Evolutionary conservation across 2,329 filamentous ascomycete genomes (phyloP).

Genomic region (Chalaropsis ovoidea): DNA sequence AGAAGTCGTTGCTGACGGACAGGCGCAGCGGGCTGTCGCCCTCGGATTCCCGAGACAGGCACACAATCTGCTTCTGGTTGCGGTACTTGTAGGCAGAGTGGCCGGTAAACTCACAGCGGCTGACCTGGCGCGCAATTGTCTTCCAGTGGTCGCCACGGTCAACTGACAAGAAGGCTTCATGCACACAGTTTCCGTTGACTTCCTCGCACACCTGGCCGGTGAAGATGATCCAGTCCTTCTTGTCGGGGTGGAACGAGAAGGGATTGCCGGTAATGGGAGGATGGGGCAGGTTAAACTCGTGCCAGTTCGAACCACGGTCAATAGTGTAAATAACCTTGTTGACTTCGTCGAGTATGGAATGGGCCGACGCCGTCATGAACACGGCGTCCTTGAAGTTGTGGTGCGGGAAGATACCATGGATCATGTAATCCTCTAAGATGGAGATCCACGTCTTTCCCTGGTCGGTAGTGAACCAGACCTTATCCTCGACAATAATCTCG

Average conservation of each 20-base stretch:
- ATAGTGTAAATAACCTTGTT: slow-evolving; percentile 62
- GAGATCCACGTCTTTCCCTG: slow-evolving; percentile 79
- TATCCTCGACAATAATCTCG: slow-evolving; percentile 37
- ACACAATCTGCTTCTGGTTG: slow-evolving; percentile 47
- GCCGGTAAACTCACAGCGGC: slow-evolving; percentile 78
- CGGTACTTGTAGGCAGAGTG: slow-evolving; percentile 48
- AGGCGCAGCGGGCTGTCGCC: slow-evolving; percentile 54
- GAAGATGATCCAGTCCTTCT: slow-evolving; percentile 89
- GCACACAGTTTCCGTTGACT: slow-evolving; percentile 51
- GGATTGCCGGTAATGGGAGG: slow-evolving; percentile 38
- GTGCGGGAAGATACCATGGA: slow-evolving; percentile 66
- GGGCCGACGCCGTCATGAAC: slow-evolving; percentile 63
- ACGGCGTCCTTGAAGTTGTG: slow-evolving; percentile 72
- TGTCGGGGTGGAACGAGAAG: slow-evolving; percentile 71
- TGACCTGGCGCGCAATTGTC: slow-evolving; percentile 60
- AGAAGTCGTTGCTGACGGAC: slow-evolving; percentile 69
- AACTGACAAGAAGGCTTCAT: slow-evolving; percentile 62
- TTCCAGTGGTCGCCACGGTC: slow-evolving; percentile 77
- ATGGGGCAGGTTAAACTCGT: slow-evolving; percentile 60
- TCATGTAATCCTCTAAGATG: slow-evolving; percentile 57
- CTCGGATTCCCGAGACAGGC: slow-evolving; percentile 44
- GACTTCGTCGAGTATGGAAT: slow-evolving; percentile 35
- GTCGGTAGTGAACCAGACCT: slow-evolving; percentile 65
- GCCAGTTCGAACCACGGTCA: slow-evolving; percentile 64
- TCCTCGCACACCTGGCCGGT: slow-evolving; percentile 61